Percentiles rank a stretch among this genome's conserved stretches.
These are phyloP conservation scores for Apophysomyces trapeziformis DNA, from an alignment of 371 early-diverging fungal genomes.

Conservation along the genomic window DNA sequence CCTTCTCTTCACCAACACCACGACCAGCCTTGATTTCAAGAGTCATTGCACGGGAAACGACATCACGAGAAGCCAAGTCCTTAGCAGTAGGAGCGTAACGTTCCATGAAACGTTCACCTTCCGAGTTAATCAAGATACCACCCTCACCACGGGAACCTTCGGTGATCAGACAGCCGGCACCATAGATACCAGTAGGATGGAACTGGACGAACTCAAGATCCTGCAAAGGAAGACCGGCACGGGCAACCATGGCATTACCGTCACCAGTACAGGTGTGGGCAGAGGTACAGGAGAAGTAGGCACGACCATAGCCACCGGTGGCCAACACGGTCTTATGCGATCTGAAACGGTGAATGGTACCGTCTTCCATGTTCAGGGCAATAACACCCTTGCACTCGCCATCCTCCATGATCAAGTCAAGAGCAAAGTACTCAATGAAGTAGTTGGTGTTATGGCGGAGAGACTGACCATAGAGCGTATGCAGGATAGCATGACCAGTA, in stretches of 20 bases:
- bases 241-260: conserved; percentile 95
- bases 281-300: conserved; percentile 98
- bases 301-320: conserved; percentile 98
- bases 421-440: conserved; percentile 98
- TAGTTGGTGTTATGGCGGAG: conserved; percentile 94
- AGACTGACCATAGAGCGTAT: conserved; percentile 97
- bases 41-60: conserved; percentile 98
- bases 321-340: conserved; percentile 98
- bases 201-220: conserved; percentile 98
- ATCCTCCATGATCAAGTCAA: conserved; percentile 98
- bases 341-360: conserved; percentile 95
- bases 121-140: conserved; percentile 90
- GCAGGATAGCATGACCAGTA: conserved; percentile 97
- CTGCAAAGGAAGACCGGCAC: conserved; percentile 90
- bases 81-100: conserved; percentile 98
- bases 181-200: conserved; percentile 98
- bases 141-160: conserved; percentile 98
- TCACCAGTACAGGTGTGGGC: conserved; percentile 99
- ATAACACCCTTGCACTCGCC: conserved; percentile 96
- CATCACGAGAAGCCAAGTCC: conserved; percentile 97
- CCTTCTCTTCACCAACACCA: conserved; percentile 95
- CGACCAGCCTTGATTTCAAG: conserved; percentile 98
- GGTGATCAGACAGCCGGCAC: conserved; percentile 97
- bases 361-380: conserved; percentile 97
- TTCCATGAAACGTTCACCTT: conserved; percentile 98